These are phyloP conservation scores for Pseudonitzschia multistriata DNA, from an alignment of 108 stramenopile species.

Conservation along the genomic window DNA sequence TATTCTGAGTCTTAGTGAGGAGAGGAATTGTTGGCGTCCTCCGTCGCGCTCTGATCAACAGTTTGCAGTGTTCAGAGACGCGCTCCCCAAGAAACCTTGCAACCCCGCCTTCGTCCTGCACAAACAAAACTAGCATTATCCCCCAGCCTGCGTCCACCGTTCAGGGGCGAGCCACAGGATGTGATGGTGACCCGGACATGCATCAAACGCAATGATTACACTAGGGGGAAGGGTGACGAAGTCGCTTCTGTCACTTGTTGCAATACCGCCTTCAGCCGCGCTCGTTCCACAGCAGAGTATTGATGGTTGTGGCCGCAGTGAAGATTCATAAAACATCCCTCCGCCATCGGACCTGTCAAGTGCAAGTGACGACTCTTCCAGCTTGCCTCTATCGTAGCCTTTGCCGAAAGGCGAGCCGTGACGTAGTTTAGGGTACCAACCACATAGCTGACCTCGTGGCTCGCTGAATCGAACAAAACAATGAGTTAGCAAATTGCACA, in stretches of 20 bases:
- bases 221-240: too few relatives aligned
- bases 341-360: constrained; percentile 12
- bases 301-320: constrained; percentile 89
- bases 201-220: too few relatives aligned
- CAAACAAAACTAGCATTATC: too few relatives aligned
- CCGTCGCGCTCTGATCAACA: too few relatives aligned
- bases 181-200: too few relatives aligned
- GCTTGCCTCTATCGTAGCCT: constrained; percentile 27
- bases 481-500: neutral
- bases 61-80: too few relatives aligned
- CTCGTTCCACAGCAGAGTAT: constrained; percentile 64
- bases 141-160: too few relatives aligned
- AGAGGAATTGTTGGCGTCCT: too few relatives aligned
- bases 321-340: constrained; percentile 73
- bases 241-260: constrained; percentile 13
- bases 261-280: constrained; percentile 33
- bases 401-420: constrained; percentile 53
- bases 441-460: constrained; percentile 60
- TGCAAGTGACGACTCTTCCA: constrained; percentile 31
- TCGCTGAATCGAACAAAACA: constrained; percentile 38
- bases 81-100: too few relatives aligned
- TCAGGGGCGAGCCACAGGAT: too few relatives aligned
- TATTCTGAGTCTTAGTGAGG: too few relatives aligned
- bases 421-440: constrained; percentile 71
- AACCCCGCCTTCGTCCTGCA: too few relatives aligned